Percentiles rank a stretch among this genome's conserved stretches.
Conservation (phyloP, 2,329 filamentous ascomycete species). For the Clonostachys rosea region DNA sequence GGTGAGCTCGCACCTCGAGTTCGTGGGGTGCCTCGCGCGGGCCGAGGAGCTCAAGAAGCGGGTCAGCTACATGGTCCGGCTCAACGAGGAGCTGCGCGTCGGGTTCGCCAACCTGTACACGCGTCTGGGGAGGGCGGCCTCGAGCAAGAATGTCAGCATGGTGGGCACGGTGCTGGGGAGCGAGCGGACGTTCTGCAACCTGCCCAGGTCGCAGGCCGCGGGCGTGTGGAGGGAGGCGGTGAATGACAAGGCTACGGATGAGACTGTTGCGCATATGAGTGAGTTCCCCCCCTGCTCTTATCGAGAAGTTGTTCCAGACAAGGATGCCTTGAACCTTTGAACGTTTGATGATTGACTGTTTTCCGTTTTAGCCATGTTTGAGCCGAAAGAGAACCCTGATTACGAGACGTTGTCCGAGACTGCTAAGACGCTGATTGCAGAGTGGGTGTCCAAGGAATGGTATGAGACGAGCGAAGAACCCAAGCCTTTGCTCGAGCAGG, state of each 20-base stretch:
- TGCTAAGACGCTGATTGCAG: conserved; percentile 59
- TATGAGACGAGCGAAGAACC: conserved; percentile 49
- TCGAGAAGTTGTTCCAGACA: not conserved
- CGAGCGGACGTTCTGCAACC: conserved; percentile 83
- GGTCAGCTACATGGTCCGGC: conserved; percentile 60
- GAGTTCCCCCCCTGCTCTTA: conserved; percentile 21
- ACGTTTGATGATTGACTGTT: conserved; percentile 5
- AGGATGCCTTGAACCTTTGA: not conserved
- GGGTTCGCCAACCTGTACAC: conserved; percentile 88
- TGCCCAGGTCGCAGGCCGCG: conserved; percentile 55
- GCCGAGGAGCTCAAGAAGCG: conserved; percentile 76
- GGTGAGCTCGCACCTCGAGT: conserved; percentile 88
- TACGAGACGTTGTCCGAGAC: conserved; percentile 64
- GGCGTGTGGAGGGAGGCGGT: conserved; percentile 64
- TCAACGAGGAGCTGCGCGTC: conserved; percentile 61
- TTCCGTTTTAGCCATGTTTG: conserved; percentile 61
- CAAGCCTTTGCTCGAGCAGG: conserved; percentile 13
- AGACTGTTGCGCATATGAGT: conserved; percentile 76
- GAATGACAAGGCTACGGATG: conserved; percentile 76
- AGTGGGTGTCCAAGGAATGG: conserved; percentile 64
- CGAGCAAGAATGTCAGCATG: conserved; percentile 45
- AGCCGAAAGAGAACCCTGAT: conserved; percentile 64
- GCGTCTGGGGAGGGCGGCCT: conserved; percentile 66
- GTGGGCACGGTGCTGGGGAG: conserved; percentile 57
- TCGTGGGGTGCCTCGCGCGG: conserved; percentile 85